phyloP scores from a whole-genome alignment of 163 green algal species.

The Smithsoniella earleae region DNA sequence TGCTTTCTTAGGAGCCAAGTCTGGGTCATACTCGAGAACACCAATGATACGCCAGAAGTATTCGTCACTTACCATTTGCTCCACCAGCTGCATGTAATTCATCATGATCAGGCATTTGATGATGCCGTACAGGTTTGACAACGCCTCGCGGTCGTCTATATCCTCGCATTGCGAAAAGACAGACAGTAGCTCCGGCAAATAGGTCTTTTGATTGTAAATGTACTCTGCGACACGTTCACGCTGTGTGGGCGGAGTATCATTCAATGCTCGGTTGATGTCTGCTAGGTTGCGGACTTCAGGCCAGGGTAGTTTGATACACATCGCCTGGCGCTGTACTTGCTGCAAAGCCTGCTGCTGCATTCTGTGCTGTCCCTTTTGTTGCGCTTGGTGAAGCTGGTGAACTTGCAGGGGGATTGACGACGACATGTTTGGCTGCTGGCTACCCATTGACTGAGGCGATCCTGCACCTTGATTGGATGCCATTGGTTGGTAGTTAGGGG shows the following conservation, averaged over 20 bases:
- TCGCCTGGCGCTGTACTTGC: too few species aligned
- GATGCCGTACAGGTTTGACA: conserved; percentile 60
- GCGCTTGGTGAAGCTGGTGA: too few species aligned
- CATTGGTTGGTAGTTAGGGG: too few species aligned
- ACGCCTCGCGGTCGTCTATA: conserved; percentile 71
- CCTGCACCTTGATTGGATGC: too few species aligned
- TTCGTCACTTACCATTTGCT: conserved; percentile 80
- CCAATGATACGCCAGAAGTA: conserved; percentile 80
- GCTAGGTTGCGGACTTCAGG: conserved; percentile 66
- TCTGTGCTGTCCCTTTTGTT: too few species aligned
- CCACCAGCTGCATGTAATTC: conserved; percentile 80
- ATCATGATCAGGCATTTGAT: conserved; percentile 76
- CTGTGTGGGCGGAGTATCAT: conserved; percentile 55
- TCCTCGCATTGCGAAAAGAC: conserved; percentile 89
- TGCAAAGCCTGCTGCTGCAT: too few species aligned
- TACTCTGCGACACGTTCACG: conserved; percentile 62
- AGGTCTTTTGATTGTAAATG: conserved; percentile 38
- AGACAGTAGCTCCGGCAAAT: conserved; percentile 70
- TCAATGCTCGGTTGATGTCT: conserved; percentile 68
- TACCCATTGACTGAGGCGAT: too few species aligned
- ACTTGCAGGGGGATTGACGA: too few species aligned
- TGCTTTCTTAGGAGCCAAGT: conserved; percentile 39
- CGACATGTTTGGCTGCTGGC: too few species aligned
- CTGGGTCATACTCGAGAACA: conserved; percentile 85
- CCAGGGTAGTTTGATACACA: conserved; percentile 59